Conservation (phyloP, 345 rosid genomes). For the Heritiera littoralis region DNA sequence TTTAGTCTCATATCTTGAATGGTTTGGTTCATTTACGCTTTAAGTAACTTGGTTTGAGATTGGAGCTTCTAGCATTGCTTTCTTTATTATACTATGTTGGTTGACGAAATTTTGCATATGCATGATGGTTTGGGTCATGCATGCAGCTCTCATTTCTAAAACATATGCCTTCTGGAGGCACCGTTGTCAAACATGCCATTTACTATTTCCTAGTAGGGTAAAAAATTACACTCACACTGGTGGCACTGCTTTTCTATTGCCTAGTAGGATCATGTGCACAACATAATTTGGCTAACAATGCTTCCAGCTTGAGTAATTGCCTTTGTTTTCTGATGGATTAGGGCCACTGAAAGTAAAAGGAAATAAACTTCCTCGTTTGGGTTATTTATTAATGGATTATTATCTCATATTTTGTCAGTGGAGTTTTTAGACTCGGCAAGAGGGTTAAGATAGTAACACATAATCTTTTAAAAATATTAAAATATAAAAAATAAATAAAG, state of each 20-base stretch:
- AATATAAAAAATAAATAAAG: too few relatives aligned
- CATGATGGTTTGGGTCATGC: not conserved
- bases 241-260: not conserved
- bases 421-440: too few relatives aligned
- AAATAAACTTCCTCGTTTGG: not conserved
- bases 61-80: too few relatives aligned
- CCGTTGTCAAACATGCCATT: not conserved
- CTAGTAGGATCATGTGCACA: not conserved
- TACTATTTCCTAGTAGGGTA: not conserved
- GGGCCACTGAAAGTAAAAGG: not conserved
- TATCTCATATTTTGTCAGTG: too few relatives aligned
- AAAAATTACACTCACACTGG: not conserved
- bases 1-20: not conserved
- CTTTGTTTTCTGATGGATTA: not conserved
- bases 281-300: slow-evolving; percentile 7
- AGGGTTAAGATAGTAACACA: too few relatives aligned
- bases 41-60: not conserved
- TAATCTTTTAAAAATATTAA: too few relatives aligned
- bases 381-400: not conserved
- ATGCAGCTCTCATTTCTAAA: not conserved
- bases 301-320: not conserved
- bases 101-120: not conserved
- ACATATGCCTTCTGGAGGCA: too few relatives aligned
- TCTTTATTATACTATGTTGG: not conserved
- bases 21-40: not conserved